These are phyloP conservation scores for Rhododendron molle DNA, from an alignment of 148 eudicot genomes.

Conservation along the genomic window DNA sequence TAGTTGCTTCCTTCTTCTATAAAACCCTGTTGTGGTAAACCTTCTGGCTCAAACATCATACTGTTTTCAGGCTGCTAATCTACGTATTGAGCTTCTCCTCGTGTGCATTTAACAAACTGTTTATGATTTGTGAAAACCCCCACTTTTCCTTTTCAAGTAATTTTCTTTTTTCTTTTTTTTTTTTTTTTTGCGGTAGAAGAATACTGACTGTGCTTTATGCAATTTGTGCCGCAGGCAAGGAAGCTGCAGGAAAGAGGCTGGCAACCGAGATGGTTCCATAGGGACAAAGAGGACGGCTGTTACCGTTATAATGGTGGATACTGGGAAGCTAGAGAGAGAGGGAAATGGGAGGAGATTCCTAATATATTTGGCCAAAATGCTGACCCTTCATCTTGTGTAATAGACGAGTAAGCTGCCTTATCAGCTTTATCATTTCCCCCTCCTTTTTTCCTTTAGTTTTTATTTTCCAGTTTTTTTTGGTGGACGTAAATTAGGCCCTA, in stretches of 20 bases:
- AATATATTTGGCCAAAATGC: constrained; percentile 68
- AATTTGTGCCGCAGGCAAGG: constrained; percentile 57
- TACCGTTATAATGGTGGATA: constrained; percentile 76
- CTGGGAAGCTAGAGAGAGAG: constrained; percentile 82
- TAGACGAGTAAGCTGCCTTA: constrained; percentile 36
- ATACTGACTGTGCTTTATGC: background rate
- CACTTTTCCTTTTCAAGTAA: background rate
- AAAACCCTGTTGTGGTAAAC: background rate
- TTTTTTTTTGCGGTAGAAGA: background rate
- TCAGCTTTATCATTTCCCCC: background rate
- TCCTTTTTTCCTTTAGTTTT: background rate
- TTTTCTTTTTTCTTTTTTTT: too few relatives aligned
- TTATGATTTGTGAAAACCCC: background rate
- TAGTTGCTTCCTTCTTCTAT: background rate
- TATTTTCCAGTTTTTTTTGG: background rate
- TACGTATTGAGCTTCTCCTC: background rate
- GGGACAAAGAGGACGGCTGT: constrained; percentile 78
- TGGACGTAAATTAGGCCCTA: constrained; percentile 1
- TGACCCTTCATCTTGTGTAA: constrained; percentile 30
- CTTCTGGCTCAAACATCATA: background rate
- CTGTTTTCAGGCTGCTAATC: background rate
- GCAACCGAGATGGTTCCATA: constrained; percentile 88
- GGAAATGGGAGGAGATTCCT: constrained; percentile 67
- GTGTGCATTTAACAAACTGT: background rate
- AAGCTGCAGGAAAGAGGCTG: constrained; percentile 93